Percentiles rank a stretch among this genome's conserved stretches.
These are phyloP conservation scores for Astathelohania contejeani DNA, from an alignment of 371 early-diverging fungal genomes.

Conservation along the genomic window DNA sequence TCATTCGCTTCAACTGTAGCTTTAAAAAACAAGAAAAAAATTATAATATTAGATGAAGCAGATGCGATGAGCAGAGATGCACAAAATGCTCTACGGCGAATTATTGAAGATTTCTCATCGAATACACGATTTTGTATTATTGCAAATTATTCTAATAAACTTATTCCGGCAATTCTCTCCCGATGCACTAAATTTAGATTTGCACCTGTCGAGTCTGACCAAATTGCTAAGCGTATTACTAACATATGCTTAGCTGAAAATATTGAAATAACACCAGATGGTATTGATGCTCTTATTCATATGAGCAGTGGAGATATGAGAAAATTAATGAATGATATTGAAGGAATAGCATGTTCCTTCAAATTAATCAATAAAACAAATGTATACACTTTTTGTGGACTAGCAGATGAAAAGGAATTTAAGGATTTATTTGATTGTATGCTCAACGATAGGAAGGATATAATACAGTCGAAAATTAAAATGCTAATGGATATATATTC, in stretches of 20 bases:
- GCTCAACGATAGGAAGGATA: slow-evolving; percentile 10
- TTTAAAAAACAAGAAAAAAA: slow-evolving; percentile 61
- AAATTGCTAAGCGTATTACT: slow-evolving; percentile 61
- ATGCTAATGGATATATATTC: slow-evolving; percentile 4
- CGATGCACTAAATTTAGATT: slow-evolving; percentile 93
- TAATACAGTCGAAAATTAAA: slow-evolving; percentile 4
- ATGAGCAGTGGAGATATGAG: slow-evolving; percentile 85
- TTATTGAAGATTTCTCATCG: slow-evolving; percentile 87
- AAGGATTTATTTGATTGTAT: slow-evolving; percentile 23
- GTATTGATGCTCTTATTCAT: slow-evolving; percentile 60
- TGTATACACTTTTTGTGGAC: slow-evolving; percentile 33
- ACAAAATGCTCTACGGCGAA: slow-evolving; percentile 81
- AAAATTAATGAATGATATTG: slow-evolving; percentile 63
- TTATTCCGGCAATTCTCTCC: slow-evolving; percentile 88
- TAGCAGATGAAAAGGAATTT: slow-evolving; percentile 8
- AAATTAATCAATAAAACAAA: slow-evolving; percentile 12
- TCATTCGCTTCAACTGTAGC: slow-evolving; percentile 69
- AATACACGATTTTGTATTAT: slow-evolving; percentile 93
- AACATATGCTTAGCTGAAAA: slow-evolving; percentile 59
- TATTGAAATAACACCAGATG: slow-evolving; percentile 61
- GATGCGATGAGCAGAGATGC: slow-evolving; percentile 90
- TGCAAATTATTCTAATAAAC: slow-evolving; percentile 89
- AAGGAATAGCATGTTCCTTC: slow-evolving; percentile 36
- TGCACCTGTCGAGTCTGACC: slow-evolving; percentile 62
- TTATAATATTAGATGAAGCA: slow-evolving; percentile 91